Evolutionary conservation across 495 filamentous ascomycete species (phyloP).

Genomic region (Hapsidospora chrysogenum): DNA sequence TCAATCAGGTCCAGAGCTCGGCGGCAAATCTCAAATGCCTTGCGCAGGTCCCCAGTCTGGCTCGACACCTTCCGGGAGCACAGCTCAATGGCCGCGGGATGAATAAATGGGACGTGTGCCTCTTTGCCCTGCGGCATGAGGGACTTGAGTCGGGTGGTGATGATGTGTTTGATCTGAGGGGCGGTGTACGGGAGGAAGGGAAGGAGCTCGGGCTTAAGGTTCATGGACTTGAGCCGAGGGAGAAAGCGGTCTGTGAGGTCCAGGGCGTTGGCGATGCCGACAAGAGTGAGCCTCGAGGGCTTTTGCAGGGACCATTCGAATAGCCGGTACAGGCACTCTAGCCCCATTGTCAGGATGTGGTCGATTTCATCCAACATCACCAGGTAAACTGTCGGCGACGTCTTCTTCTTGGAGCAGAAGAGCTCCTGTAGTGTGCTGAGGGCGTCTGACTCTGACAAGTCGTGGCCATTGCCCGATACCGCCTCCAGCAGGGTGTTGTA

Average conservation of each 20-base stretch:
- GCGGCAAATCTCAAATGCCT: constrained; percentile 87
- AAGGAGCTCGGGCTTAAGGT: constrained; percentile 74
- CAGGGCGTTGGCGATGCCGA: constrained; percentile 93
- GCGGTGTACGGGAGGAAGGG: constrained; percentile 90
- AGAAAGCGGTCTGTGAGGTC: constrained; percentile 92
- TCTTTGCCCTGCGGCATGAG: constrained; percentile 36
- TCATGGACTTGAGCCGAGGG: constrained; percentile 80
- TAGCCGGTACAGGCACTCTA: constrained; percentile 71
- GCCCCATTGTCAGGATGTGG: constrained; percentile 71
- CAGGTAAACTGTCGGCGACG: constrained; percentile 40
- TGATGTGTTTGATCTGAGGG: constrained; percentile 71
- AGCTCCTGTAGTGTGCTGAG: constrained; percentile 42
- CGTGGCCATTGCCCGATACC: constrained; percentile 15
- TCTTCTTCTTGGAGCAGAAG: constrained; percentile 45
- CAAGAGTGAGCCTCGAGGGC: constrained; percentile 59
- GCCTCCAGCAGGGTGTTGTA: constrained; percentile 54
- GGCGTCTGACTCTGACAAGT: constrained; percentile 32
- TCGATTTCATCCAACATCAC: constrained; percentile 92
- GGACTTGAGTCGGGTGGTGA: constrained; percentile 65
- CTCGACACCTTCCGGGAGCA: constrained; percentile 87
- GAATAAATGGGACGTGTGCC: constrained; percentile 69
- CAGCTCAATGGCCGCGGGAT: constrained; percentile 82
- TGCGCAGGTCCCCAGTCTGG: constrained; percentile 85
- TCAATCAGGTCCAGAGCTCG: constrained; percentile 83
- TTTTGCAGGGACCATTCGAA: constrained; percentile 84